Evolutionary conservation across 2,329 filamentous ascomycete species (phyloP).

Genomic region (Verticillium dahliae): DNA sequence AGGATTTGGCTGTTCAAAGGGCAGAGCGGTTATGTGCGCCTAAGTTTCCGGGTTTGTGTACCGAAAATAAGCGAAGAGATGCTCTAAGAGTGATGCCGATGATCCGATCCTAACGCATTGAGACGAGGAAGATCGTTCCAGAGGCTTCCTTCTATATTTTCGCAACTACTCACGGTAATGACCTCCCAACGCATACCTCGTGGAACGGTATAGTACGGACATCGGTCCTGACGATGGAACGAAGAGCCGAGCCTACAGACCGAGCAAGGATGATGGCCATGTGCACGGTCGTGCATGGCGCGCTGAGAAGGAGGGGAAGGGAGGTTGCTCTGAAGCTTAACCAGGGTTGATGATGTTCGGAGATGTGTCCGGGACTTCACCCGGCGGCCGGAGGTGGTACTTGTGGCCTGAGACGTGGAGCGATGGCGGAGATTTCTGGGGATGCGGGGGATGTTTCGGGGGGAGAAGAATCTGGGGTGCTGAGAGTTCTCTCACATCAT

Average conservation of each 20-base stretch:
- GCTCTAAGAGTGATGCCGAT: not conserved
- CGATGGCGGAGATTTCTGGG: not conserved
- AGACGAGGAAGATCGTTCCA: not conserved
- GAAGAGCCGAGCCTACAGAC: not conserved
- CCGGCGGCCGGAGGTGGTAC: not conserved
- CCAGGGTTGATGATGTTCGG: not conserved
- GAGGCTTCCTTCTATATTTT: not conserved
- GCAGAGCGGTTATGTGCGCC: not conserved
- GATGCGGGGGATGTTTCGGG: slow-evolving; percentile 1
- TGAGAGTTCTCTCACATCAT: not conserved
- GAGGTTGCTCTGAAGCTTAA: not conserved
- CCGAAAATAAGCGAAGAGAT: not conserved
- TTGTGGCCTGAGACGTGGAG: not conserved
- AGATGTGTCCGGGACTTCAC: not conserved
- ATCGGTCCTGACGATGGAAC: not conserved
- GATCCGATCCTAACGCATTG: not conserved
- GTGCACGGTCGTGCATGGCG: not conserved
- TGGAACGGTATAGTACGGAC: not conserved
- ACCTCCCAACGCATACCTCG: not conserved
- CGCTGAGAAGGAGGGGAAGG: not conserved
- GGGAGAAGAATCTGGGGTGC: not conserved
- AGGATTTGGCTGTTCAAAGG: not conserved
- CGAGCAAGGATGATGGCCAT: not conserved
- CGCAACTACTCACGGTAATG: not conserved
- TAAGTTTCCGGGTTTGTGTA: not conserved